These are phyloP conservation scores for Gloeostereum incarnatum DNA, from an alignment of 768 basidiomycete genomes.

Conservation along the genomic window DNA sequence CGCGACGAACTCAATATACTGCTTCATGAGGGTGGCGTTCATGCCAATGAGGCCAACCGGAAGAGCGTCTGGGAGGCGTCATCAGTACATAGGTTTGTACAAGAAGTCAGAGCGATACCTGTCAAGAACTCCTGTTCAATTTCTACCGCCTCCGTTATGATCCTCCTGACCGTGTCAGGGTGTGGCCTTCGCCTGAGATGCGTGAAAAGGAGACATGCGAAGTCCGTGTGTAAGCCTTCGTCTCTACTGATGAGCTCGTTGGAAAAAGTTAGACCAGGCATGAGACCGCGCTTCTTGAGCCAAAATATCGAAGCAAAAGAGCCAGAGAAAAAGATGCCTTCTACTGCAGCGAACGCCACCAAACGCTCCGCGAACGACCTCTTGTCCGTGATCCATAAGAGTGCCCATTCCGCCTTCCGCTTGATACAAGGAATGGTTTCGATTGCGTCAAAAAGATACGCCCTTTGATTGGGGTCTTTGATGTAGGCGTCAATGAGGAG, in stretches of 20 bases:
- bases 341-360: too few species aligned
- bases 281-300: slow-evolving; percentile 75
- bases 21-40: slow-evolving; percentile 61
- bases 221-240: slow-evolving; percentile 80
- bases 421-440: slow-evolving; percentile 60
- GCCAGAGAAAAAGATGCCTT: slow-evolving; percentile 79
- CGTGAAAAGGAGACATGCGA: slow-evolving; percentile 66
- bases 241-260: slow-evolving; percentile 82
- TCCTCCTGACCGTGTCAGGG: slow-evolving; percentile 45
- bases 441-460: slow-evolving; percentile 60
- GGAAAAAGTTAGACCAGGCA: slow-evolving; percentile 78
- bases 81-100: not conserved
- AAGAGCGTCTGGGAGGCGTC: slow-evolving; percentile 38
- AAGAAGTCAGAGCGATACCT: slow-evolving; percentile 18
- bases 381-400: too few species aligned
- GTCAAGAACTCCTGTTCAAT: slow-evolving; percentile 65
- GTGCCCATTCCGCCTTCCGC: too few species aligned
- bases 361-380: too few species aligned
- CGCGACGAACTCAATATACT: slow-evolving; percentile 66
- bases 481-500: too few species aligned
- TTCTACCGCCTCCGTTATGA: slow-evolving; percentile 58
- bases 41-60: slow-evolving; percentile 66
- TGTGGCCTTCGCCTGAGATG: slow-evolving; percentile 62
- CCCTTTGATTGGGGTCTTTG: slow-evolving; percentile 46
- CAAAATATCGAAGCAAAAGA: slow-evolving; percentile 76